phyloP scores from a whole-genome alignment of 345 rosid genomes.

The Bretschneidera sinensis region DNA sequence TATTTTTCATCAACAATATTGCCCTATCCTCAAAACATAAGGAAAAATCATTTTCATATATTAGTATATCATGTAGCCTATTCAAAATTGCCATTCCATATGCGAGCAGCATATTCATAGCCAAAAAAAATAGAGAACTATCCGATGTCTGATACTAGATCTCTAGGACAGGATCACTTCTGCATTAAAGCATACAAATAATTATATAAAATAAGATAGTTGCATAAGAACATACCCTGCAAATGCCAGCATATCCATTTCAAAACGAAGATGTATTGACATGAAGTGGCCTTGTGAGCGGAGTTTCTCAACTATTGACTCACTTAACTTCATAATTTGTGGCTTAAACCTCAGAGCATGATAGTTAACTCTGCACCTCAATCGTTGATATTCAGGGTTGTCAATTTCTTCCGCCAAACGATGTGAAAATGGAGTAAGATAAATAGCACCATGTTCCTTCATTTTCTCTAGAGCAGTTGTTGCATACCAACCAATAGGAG shows the following conservation, averaged over 20 bases:
- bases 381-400: constrained; percentile 81
- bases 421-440: constrained; percentile 96
- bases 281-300: constrained; percentile 97
- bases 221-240: constrained; percentile 70
- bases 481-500: constrained; percentile 85
- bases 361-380: constrained; percentile 98
- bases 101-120: neutral
- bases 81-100: neutral
- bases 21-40: too few relatives aligned
- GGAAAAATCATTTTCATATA: too few relatives aligned
- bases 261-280: constrained; percentile 99
- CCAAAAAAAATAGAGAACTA: too few relatives aligned
- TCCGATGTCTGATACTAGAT: too few relatives aligned
- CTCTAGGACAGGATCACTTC: too few relatives aligned
- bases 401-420: constrained; percentile 97
- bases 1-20: too few relatives aligned
- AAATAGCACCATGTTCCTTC: constrained; percentile 93
- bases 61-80: neutral
- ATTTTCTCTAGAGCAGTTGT: constrained; percentile 77
- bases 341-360: constrained; percentile 97
- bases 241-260: constrained; percentile 99
- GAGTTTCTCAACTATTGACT: constrained; percentile 88
- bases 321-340: constrained; percentile 82
- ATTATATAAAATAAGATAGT: constrained; percentile 7
- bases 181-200: constrained; percentile 10